Base-by-base conservation (phyloP, 345 rosid species). In the Lepidium didymum region DNA sequence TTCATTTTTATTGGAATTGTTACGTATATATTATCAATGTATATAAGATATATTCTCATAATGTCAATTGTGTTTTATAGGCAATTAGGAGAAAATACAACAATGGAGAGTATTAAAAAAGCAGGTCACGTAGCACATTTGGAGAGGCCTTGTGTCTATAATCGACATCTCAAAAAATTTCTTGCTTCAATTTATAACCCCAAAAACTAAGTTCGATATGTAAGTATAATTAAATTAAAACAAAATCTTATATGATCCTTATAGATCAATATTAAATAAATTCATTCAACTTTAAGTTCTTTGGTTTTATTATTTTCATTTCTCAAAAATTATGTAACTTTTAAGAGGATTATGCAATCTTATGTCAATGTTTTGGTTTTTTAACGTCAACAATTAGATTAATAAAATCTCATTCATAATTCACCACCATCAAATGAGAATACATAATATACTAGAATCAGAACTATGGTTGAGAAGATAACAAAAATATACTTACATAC, bases 71-170 rank as follows among this genome's bases (percentile, higher is more conserved):
- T 72, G 45, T 72, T 57, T 56, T 36, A 11, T 78, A 93, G 98
- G 81, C 89, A 88, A 77, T 66, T 93, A 54, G 97, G 97, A 3
- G 88, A 83, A 31, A 83, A 78, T n/a, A 83, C 90, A 54, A 86
- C 97, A 44, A 72, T 85, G 61, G 70, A 85, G 52, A 78, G 80
- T 66, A 90, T 92, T 62, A 67, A 76, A 74, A 86, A 86, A 41
- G 97, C 86, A 56, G 98, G 94, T 13, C 98, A 93, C 74, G 52
- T 90, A 74, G 85, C 81, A 72, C 97, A 88, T 64, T 79, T 93
- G 54, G 96, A 93, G 83, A 75, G 98, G 52, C 97, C 97, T 37
- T 88, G 94, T 21, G 90, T 81, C 44, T 90, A 84, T 75, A 90
- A 83, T 64, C 75, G 86, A 45, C 70, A 79, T 59, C 87, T 93